phyloP scores from a whole-genome alignment of 1,284 basidiomycete species.

The Ustilago hordei region DNA sequence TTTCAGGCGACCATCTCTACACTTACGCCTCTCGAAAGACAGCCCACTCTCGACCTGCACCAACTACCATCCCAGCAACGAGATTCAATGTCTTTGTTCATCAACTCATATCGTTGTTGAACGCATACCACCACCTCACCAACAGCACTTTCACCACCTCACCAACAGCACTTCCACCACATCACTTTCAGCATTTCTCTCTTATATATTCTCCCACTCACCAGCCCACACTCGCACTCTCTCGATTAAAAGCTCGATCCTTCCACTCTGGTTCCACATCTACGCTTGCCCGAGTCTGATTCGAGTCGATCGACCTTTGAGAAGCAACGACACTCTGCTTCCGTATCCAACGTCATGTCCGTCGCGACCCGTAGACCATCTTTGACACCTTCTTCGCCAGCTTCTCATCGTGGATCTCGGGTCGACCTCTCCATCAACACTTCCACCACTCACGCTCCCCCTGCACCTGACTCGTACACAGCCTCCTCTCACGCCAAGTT shows the following conservation, averaged over 20 bases:
- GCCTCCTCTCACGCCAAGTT: constrained; percentile 18
- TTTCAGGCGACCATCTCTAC: neutral
- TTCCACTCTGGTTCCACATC: neutral
- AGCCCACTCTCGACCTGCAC: neutral
- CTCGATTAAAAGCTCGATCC: neutral
- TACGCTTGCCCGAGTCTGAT: neutral
- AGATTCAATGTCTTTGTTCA: neutral
- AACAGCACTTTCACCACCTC: neutral
- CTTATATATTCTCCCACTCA: neutral
- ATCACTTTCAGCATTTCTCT: too few species aligned
- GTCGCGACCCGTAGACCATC: constrained; percentile 39
- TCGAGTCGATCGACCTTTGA: neutral
- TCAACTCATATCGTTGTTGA: neutral
- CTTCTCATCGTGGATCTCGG: constrained; percentile 44
- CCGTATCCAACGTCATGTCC: constrained; percentile 28
- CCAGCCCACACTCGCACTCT: too few species aligned
- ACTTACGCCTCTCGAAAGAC: neutral
- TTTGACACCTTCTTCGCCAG: constrained; percentile 42
- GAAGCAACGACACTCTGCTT: neutral
- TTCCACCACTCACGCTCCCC: neutral
- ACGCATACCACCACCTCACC: neutral
- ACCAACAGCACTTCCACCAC: neutral
- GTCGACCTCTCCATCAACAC: constrained; percentile 32
- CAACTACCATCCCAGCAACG: constrained; percentile 1
- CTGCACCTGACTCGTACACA: constrained; percentile 11